phyloP scores from a whole-genome alignment of 78 protist genomes.

The Dictyostelium intermedium region DNA sequence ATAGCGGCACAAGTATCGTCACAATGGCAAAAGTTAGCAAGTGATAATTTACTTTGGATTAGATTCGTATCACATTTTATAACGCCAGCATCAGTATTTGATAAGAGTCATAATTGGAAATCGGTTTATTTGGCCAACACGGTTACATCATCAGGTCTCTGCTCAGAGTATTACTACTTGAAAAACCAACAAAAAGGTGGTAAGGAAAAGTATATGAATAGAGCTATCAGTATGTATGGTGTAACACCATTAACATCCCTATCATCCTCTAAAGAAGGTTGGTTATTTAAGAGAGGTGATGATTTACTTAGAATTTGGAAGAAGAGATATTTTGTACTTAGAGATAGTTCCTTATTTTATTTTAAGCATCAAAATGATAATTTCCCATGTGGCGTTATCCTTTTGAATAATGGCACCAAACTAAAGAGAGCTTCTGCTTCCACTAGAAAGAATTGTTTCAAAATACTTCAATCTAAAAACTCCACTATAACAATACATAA shows the following conservation, averaged over 20 bases:
- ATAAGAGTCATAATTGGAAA: constrained; percentile 55
- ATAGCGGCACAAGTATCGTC: constrained; percentile 7
- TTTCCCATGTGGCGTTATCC: constrained; percentile 66
- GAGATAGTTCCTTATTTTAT: constrained; percentile 44
- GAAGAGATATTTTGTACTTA: constrained; percentile 61
- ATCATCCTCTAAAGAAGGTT: constrained; percentile 27
- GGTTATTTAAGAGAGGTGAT: constrained; percentile 59
- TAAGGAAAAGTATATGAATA: constrained; percentile 46
- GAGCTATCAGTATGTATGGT: constrained; percentile 46
- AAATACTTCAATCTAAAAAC: constrained; percentile 26
- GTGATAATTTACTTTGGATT: constrained; percentile 37
- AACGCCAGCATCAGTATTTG: constrained; percentile 55
- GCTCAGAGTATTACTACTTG: not conserved
- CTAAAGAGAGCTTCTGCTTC: constrained; percentile 16
- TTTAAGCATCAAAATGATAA: constrained; percentile 61
- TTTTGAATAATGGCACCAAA: constrained; percentile 1
- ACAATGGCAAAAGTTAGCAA: constrained; percentile 18
- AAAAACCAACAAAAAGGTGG: not conserved
- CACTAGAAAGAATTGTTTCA: constrained; percentile 51
- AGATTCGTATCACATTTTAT: constrained; percentile 21
- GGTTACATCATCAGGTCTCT: not conserved
- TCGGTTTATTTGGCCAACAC: constrained; percentile 9
- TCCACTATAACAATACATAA: not conserved
- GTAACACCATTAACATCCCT: not conserved
- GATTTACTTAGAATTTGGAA: constrained; percentile 67